Evolutionary conservation across 2,329 filamentous ascomycete species (phyloP).

Genomic region (Hymenoscyphus occultus): DNA sequence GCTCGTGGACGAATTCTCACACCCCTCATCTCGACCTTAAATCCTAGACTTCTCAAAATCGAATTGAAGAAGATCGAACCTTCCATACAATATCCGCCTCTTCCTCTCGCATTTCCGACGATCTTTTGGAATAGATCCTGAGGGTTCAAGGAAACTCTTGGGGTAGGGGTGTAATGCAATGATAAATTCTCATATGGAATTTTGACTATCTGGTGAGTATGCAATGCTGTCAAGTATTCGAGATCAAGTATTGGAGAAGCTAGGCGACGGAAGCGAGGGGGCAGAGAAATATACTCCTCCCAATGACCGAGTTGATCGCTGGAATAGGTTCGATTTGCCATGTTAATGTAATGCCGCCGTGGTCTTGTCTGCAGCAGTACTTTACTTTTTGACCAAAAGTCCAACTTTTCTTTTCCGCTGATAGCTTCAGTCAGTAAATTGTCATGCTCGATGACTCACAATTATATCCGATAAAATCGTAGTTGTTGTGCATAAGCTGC

Average conservation of each 20-base stretch:
- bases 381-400: background rate
- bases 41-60: constrained; percentile 51
- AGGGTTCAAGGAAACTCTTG: constrained; percentile 25
- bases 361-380: background rate
- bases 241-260: constrained; percentile 22
- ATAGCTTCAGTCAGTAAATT: background rate
- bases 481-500: background rate
- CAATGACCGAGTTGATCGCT: constrained; percentile 25
- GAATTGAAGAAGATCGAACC: constrained; percentile 53
- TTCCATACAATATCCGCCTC: constrained; percentile 62
- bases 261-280: constrained; percentile 16
- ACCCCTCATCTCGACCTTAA: constrained; percentile 53
- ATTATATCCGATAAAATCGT: background rate
- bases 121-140: constrained; percentile 32
- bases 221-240: constrained; percentile 27
- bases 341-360: background rate
- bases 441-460: background rate
- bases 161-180: constrained; percentile 29
- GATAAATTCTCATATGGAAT: constrained; percentile 33
- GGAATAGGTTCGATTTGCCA: background rate
- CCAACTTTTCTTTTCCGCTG: background rate
- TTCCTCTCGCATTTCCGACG: constrained; percentile 31
- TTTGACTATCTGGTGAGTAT: constrained; percentile 26
- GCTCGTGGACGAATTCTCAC: constrained; percentile 28
- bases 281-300: constrained; percentile 27